Conservation (phyloP, 495 filamentous ascomycete genomes). For the Penicillium maclennaniae region DNA sequence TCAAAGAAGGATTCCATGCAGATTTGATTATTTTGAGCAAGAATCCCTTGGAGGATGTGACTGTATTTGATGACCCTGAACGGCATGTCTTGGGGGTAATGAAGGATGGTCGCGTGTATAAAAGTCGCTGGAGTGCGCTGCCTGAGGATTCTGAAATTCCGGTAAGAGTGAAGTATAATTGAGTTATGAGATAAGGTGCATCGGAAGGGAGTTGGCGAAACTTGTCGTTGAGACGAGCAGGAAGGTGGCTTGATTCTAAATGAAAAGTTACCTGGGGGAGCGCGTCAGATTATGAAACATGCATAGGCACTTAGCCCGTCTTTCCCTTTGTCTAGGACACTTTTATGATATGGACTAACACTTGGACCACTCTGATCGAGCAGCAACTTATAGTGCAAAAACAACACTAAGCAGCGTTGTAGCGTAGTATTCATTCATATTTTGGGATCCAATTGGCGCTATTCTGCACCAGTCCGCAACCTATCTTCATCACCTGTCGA, state of each 20-base stretch:
- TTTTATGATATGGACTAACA: not conserved
- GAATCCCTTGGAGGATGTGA: conserved; percentile 52
- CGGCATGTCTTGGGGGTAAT: conserved; percentile 44
- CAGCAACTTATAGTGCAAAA: conserved; percentile 9
- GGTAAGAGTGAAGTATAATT: conserved; percentile 20
- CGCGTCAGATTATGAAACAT: too few relatives aligned
- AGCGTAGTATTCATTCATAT: not conserved
- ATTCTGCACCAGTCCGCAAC: not conserved
- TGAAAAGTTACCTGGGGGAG: too few relatives aligned
- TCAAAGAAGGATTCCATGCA: conserved; percentile 38
- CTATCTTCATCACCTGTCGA: not conserved
- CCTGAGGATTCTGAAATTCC: conserved; percentile 29
- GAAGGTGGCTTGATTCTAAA: not conserved
- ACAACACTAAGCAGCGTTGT: not conserved
- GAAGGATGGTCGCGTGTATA: conserved; percentile 46
- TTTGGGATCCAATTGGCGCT: not conserved
- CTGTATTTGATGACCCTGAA: conserved; percentile 44
- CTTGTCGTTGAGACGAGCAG: not conserved
- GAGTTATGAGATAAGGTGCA: not conserved
- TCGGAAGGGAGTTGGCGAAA: not conserved
- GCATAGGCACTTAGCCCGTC: not conserved
- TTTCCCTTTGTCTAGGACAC: not conserved
- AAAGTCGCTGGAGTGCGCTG: conserved; percentile 40
- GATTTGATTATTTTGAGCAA: conserved; percentile 41
- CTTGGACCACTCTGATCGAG: conserved; percentile 6